Percentiles rank a stretch among this genome's conserved stretches.
phyloP scores from a whole-genome alignment of 106 monocot species.

The Acanthochlamys bracteata region DNA sequence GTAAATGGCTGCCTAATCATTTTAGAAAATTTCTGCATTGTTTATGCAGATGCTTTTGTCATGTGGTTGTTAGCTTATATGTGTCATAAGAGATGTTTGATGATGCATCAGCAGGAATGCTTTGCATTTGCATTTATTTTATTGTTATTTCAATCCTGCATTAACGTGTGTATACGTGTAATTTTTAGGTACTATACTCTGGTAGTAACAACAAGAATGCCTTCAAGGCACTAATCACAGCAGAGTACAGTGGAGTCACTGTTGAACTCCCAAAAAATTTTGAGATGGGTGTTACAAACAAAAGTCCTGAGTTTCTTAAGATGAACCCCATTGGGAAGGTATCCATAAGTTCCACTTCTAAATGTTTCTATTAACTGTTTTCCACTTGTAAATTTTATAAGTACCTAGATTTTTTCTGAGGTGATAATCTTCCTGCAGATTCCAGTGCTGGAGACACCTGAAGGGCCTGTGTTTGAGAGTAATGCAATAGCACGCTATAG shows the following conservation, averaged over 20 bases:
- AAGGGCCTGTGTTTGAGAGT: conserved; percentile 83
- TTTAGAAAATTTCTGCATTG: too few species aligned
- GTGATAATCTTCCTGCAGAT: conserved; percentile 22
- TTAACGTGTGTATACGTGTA: too few species aligned
- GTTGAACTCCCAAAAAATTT: conserved; percentile 59
- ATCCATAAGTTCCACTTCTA: neutral
- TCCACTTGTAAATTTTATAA: too few species aligned
- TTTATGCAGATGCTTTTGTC: too few species aligned
- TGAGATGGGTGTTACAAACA: conserved; percentile 83
- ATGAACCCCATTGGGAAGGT: conserved; percentile 95
- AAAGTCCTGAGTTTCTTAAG: conserved; percentile 70
- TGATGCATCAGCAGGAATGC: too few species aligned
- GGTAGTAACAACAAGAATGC: conserved; percentile 54
- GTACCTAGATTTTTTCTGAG: neutral
- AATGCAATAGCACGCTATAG: conserved; percentile 87
- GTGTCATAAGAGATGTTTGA: too few species aligned
- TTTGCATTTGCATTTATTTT: too few species aligned
- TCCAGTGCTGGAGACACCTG: conserved; percentile 91
- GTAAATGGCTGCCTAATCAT: too few species aligned
- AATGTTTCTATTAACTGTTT: neutral
- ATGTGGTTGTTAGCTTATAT: too few species aligned
- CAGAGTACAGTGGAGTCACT: conserved; percentile 65
- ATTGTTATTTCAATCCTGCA: too few species aligned
- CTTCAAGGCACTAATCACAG: conserved; percentile 74
- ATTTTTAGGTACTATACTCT: conserved; percentile 41